Evolutionary conservation across 2,329 filamentous ascomycete species (phyloP).

Genomic region (Boeremia lycopersici): DNA sequence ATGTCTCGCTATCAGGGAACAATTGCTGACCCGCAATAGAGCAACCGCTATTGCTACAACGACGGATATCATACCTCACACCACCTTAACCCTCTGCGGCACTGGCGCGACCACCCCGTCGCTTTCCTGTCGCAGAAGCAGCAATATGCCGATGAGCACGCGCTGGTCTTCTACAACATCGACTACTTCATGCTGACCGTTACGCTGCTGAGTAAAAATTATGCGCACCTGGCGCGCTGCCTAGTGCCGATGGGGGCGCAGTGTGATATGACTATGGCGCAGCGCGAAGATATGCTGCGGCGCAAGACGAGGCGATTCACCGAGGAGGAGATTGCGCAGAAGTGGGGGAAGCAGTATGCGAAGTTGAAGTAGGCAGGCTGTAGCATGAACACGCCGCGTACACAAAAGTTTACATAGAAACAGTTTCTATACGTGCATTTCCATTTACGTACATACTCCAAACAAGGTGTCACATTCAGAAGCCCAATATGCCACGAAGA

Average conservation of each 20-base stretch:
- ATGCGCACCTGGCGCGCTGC: constrained; percentile 69
- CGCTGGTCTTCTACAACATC: constrained; percentile 80
- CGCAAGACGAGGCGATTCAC: constrained; percentile 69
- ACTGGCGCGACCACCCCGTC: constrained; percentile 81
- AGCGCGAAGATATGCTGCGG: constrained; percentile 67
- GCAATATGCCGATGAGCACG: constrained; percentile 68
- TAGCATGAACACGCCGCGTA: too few species aligned
- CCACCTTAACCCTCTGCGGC: constrained; percentile 76
- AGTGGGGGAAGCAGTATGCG: constrained; percentile 56
- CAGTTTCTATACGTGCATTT: neutral
- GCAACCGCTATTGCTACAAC: constrained; percentile 82
- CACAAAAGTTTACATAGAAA: too few species aligned
- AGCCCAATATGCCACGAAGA: too few species aligned
- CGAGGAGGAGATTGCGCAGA: constrained; percentile 66
- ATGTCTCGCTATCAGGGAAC: neutral
- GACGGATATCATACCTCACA: constrained; percentile 84
- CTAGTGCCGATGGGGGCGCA: constrained; percentile 77
- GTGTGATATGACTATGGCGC: constrained; percentile 67
- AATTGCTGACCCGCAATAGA: constrained; percentile 55
- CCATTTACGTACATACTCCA: too few species aligned
- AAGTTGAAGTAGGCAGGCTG: constrained; percentile 25
- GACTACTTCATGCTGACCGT: constrained; percentile 80
- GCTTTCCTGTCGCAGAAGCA: constrained; percentile 74
- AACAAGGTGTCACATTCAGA: too few species aligned
- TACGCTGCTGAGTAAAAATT: constrained; percentile 72